Base-by-base conservation (phyloP, 139 green algal genomes). In the Coelastrella sp. region DNA sequence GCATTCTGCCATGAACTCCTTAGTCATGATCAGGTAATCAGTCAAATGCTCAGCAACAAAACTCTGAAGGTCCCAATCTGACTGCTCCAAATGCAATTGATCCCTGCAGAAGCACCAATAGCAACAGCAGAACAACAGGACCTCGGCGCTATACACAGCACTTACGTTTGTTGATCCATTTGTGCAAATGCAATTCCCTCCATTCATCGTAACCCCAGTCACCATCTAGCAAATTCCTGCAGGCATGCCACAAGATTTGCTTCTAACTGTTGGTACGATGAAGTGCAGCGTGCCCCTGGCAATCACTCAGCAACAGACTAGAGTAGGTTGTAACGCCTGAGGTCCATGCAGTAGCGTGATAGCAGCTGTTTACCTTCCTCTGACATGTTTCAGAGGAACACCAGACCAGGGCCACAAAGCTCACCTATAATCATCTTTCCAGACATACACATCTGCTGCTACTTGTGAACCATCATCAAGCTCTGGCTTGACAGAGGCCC, bases 201-300 rank as follows among this genome's bases (percentile, higher is more conserved):
- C 92, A 96, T 5, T 84, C 82, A 0, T 96, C 84, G 21, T 92
- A 93, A 81, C 89, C 85, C 93, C 93, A 96, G 5, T 83, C 74
- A 8, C 84, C 83, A 37, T 88, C 66, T 72, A 95, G 82, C 77
- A 88, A 25, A 21, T 21, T 27, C 53, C 53, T 64, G 53, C 53
- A 64, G 21, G 53, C 53, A 64, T 57, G 45, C 45, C 11, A 13
- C 45, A 57, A 57, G 45, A 9, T n/a, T 21, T 66, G 79, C 2
- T 19, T 45, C 32, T 34, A 0, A 13, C 30, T 17, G 19, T 23
- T 51, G 60, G 3, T 67, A 32, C 68, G 23, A 30, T 27, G n/a
- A n/a, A n/a, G n/a, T n/a, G n/a, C n/a, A n/a, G n/a, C n/a, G n/a
- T n/a, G n/a, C n/a, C n/a, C n/a, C n/a, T n/a, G n/a, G n/a, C n/a